Evolutionary conservation across 2,329 filamentous ascomycete species (phyloP).

Genomic region (Amylocarpus encephaloides): DNA sequence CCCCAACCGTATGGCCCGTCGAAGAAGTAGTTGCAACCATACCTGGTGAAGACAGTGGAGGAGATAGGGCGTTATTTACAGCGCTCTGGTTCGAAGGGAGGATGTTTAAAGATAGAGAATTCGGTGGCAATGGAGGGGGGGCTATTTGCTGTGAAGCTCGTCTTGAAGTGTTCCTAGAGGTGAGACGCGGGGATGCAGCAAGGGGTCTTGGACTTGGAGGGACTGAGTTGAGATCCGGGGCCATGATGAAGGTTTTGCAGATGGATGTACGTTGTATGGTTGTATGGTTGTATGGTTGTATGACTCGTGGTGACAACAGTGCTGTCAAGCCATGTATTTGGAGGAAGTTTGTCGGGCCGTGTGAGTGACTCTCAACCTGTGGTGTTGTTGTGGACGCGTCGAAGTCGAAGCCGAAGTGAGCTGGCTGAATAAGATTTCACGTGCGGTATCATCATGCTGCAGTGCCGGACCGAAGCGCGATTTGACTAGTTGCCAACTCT

Average conservation of each 20-base stretch:
- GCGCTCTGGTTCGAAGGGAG: slow-evolving; percentile 30
- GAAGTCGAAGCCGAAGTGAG: too few relatives aligned
- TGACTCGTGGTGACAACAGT: background rate
- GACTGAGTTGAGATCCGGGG: slow-evolving; percentile 32
- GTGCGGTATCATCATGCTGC: too few relatives aligned
- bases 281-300: too few relatives aligned
- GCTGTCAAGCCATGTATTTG: background rate
- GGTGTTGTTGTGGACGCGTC: too few relatives aligned
- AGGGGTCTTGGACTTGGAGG: slow-evolving; percentile 28
- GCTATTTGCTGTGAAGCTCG: slow-evolving; percentile 26
- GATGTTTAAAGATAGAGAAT: slow-evolving; percentile 24
- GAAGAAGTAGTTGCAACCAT: slow-evolving; percentile 10
- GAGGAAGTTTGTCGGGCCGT: too few relatives aligned
- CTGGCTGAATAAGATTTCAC: too few relatives aligned
- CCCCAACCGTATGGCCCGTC: slow-evolving; percentile 13
- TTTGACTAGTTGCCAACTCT: too few relatives aligned
- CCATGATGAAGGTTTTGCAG: slow-evolving; percentile 21
- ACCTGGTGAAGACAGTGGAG: slow-evolving; percentile 21
- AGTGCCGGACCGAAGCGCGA: too few relatives aligned
- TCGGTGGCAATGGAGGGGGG: slow-evolving; percentile 16
- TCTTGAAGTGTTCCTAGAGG: slow-evolving; percentile 24
- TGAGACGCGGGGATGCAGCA: slow-evolving; percentile 24
- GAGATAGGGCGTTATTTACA: slow-evolving; percentile 22
- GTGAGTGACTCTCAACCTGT: too few relatives aligned
- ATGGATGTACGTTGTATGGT: too few relatives aligned